Evolutionary conservation across 768 basidiomycete species (phyloP), one percentile per base, ranked within the genome.

Genomic region (Boletus vermiculosoides): DNA sequence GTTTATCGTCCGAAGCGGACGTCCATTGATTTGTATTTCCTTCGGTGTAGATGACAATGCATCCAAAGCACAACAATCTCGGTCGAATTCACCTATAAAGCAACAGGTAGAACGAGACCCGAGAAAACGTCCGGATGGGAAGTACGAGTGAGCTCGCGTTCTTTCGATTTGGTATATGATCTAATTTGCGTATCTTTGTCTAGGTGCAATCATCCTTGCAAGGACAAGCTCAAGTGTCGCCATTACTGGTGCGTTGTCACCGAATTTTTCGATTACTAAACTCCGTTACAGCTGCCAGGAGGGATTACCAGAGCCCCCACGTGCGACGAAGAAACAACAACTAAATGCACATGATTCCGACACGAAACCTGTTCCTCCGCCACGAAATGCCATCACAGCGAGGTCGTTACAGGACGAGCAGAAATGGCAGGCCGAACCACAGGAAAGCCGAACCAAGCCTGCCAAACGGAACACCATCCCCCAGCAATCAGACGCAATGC

Each of bases 181-280:
- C 9, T 50, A 22, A 53, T 30, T 20, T 47, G 18, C 16, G 18
- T 36, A 30, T n/a, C 49, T 33, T 40, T 44, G 41, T 11, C 54
- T 39, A 91, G 90, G 49, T 94, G 92, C 65, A 88, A 89, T 62
- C 92, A 94, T 62, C 50, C 79, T 22, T 94, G 92, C 78, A 90
- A 87, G 67, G 84, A 91, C 64, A 93, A 92, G 70, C 72, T 75
- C 5, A 78, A 75, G 42, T 94, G 92, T 66, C 81, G 86, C 25
- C 92, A 94, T 74, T 67, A 85, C 36, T 93, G 92, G 92, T 60
- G 76, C 41, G 50, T 61, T 30, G 50, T 15, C 60, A 60, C 40
- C 42, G 45, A 40, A 45, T 25, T 30, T 18, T 23, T 44, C 10
- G 2, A 39, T 51, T 52, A 39, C 62, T 66, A 52, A 66, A 20